Base-by-base conservation (phyloP, 345 rosid species). In the Eucalyptus cloeziana region DNA sequence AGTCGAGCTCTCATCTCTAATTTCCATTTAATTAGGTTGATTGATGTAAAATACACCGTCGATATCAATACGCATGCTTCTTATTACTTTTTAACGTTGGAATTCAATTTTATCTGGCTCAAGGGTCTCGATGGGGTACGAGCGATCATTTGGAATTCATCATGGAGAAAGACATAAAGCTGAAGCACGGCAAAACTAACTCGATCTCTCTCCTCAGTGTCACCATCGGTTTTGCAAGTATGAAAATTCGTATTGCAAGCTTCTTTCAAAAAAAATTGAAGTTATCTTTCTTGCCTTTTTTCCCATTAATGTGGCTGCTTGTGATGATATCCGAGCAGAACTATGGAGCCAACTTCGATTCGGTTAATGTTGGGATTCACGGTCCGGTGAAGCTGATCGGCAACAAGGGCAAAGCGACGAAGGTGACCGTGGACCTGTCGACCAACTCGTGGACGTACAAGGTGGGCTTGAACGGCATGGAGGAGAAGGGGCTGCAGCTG, bases 391-490 rank as follows among this genome's bases (percentile, higher is more conserved):
- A 91, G 54, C 56, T 94, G 88, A 90, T 92, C 4, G 88, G 83
- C 11, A 60, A 64, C 47, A 54, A 22, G 89, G 89, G 3, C 58
- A 62, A 33, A 85, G 47, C 1, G 49, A 64, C 40, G 88, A n/a
- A 88, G 76, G 56, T 90, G 44, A 67, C 37, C 1, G 79, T 43
- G 31, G 91, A 93, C 58, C 58, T 94, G 31, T 90, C 94, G 7
- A 25, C 90, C 8, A 93, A 89, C 90, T 83, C 90, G 30, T 96
- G 98, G 97, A 87, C 91, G 30, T 94, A 94, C 90, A 95, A 94
- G 91, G 89, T 92, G 30, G 98, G 97, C 16, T 58, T 96, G 62
- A 87, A 88, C 25, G 97, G 97, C 50, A 88, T 62, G 40, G 92
- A 89, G 15, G 31, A 50, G 49, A 81, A 87, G 67, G 89, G 89